These are phyloP conservation scores for Annulohypoxylon maeteangense DNA, from an alignment of 495 filamentous ascomycete species.

Conservation along the genomic window DNA sequence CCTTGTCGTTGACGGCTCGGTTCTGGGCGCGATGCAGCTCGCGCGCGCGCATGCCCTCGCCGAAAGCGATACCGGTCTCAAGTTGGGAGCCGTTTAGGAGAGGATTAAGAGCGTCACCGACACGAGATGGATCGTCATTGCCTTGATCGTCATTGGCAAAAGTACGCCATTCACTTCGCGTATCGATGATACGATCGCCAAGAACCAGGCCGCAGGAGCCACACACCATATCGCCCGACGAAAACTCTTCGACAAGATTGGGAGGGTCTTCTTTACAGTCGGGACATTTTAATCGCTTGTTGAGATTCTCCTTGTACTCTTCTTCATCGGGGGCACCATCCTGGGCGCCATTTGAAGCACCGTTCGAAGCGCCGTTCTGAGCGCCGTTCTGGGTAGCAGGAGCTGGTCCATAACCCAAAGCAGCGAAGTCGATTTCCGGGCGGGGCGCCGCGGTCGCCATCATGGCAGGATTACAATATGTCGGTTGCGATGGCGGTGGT, in stretches of 20 bases:
- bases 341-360: neutral
- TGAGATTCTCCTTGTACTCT: constrained; percentile 71
- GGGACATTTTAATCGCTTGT: constrained; percentile 80
- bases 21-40: constrained; percentile 90
- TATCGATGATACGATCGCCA: constrained; percentile 89
- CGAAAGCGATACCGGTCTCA: constrained; percentile 85
- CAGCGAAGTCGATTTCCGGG: constrained; percentile 33
- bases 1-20: constrained; percentile 85
- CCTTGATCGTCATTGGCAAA: constrained; percentile 96
- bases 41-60: constrained; percentile 73
- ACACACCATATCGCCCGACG: constrained; percentile 92
- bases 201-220: constrained; percentile 92
- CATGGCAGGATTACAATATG: constrained; percentile 11
- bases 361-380: neutral
- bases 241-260: constrained; percentile 91
- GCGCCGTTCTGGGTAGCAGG: neutral
- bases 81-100: constrained; percentile 92
- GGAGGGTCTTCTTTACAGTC: constrained; percentile 94
- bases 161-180: constrained; percentile 97
- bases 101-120: constrained; percentile 88
- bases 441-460: constrained; percentile 30
- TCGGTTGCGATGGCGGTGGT: neutral
- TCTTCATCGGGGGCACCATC: constrained; percentile 17
- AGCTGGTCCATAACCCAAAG: neutral
- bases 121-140: constrained; percentile 95